Evolutionary conservation across 192 early-diverging fungal genomes (phyloP), one percentile per base, ranked within the genome.

Genomic region (Rhizophagus prolifer): DNA sequence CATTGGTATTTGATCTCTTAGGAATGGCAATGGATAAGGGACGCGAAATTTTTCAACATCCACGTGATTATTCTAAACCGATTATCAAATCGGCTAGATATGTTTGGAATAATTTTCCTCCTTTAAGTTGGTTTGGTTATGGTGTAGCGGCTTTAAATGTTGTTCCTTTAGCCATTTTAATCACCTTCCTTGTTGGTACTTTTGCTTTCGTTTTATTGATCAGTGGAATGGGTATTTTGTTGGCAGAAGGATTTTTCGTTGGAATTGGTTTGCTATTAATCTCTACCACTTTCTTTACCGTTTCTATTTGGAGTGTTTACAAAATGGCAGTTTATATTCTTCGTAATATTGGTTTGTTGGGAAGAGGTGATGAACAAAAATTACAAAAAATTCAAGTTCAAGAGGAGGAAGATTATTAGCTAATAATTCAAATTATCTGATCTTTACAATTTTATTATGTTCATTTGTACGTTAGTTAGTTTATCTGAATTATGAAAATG

Each of bases 71-170:
- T 31, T 19, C 31, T 34, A 14, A n/a, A 9, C 16, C 19, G 7
- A 2, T 67, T 3, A 21, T n/a, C 14, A 67, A n/a, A 9, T 26
- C 31, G 0, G 65, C 21, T 19, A 7, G 9, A 38, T 67, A 67
- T 21, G 13, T 47, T 70, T 70, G 68, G 68, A 21, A 25, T 26
- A n/a, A 70, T 28, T 70, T 70, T 21, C 68, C 68, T 46, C 68
- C 68, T 70, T 4, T 46, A 12, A 70, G 44, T 50, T 70, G 68
- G 68, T 70, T 70, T 25, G 44, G n/a, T 50, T 70, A 70, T 28
- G 68, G 68, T 6, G 44, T 26, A 2, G 14, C 16, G n/a, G 44
- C 23, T 47, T 47, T 70, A 25, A 70, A 70, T 47, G 10, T 34
- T 23, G 9, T 70, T 47, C 68, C 68, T 23, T 23, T 50, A 6